Conservation (phyloP, 805 yeast genomes). For the Spathaspora girioi region DNA sequence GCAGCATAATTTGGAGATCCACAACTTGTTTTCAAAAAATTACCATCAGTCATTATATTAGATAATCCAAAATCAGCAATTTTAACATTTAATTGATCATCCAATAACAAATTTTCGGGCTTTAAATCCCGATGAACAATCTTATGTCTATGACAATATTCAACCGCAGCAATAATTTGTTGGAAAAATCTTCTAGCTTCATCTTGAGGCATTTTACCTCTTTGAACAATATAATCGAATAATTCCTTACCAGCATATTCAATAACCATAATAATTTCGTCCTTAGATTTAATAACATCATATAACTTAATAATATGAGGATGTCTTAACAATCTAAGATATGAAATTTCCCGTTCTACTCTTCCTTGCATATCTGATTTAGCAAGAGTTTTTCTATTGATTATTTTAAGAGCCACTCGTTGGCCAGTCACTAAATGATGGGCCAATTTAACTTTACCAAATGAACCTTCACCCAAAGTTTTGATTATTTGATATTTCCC, state of each 20-base stretch:
- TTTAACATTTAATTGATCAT: constrained; percentile 86
- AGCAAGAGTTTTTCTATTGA: constrained; percentile 86
- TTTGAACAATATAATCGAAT: constrained; percentile 91
- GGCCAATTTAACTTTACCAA: constrained; percentile 92
- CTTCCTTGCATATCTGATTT: constrained; percentile 97
- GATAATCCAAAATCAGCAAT: constrained; percentile 95
- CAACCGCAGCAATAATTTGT: constrained; percentile 94
- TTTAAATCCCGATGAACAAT: constrained; percentile 95
- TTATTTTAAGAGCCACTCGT: constrained; percentile 87
- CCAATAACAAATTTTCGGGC: constrained; percentile 88
- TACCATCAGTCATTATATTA: constrained; percentile 96
- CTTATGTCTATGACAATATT: constrained; percentile 93
- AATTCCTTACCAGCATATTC: constrained; percentile 96
- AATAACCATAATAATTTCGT: constrained; percentile 95
- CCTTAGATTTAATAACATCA: constrained; percentile 92
- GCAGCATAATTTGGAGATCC: constrained; percentile 98
- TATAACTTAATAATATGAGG: constrained; percentile 94
- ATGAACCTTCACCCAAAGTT: constrained; percentile 93
- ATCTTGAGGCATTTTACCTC: constrained; percentile 87
- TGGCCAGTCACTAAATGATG: constrained; percentile 89
- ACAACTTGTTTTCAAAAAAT: constrained; percentile 89
- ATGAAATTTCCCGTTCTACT: constrained; percentile 90
- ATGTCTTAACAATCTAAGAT: constrained; percentile 81
- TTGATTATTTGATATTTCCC: constrained; percentile 93
- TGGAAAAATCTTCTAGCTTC: constrained; percentile 94